Evolutionary conservation across 305 asterid species (phyloP).

Genomic region (Rubia peregrina): DNA sequence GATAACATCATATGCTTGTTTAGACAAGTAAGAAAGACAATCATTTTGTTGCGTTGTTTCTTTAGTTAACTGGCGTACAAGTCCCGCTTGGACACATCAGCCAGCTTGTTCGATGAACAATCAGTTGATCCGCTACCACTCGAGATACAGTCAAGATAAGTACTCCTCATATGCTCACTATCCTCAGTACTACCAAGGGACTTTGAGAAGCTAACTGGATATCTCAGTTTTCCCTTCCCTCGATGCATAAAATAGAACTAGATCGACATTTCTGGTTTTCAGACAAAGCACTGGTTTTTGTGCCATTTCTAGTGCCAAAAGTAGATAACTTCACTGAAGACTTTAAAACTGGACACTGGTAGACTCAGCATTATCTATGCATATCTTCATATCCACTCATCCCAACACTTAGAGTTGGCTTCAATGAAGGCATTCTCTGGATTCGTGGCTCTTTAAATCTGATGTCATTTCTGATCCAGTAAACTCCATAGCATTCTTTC

Average conservation of each 20-base stretch:
- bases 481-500: conserved; percentile 1
- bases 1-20: conserved; percentile 36
- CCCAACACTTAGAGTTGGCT: conserved; percentile 15
- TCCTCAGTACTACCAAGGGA: too few relatives aligned
- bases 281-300: too few relatives aligned
- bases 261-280: too few relatives aligned
- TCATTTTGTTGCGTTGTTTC: conserved; percentile 16
- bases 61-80: conserved; percentile 9
- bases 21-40: conserved; percentile 27
- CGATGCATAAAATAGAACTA: too few relatives aligned
- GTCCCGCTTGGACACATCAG: too few relatives aligned
- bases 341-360: conserved; percentile 35
- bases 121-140: too few relatives aligned
- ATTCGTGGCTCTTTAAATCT: conserved; percentile 12
- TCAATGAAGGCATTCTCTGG: conserved; percentile 7
- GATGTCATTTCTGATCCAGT: conserved; percentile 11
- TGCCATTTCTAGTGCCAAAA: conserved; percentile 13
- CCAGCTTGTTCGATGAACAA: conserved; percentile 20
- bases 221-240: neutral
- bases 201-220: too few relatives aligned
- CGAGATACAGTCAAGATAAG: too few relatives aligned
- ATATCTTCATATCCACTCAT: conserved; percentile 22
- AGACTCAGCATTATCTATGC: conserved; percentile 41
- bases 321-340: conserved; percentile 16
- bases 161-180: too few relatives aligned